These are phyloP conservation scores for Globisporangium uncinulatum DNA, from an alignment of 352 stramenopile genomes.

Conservation along the genomic window DNA sequence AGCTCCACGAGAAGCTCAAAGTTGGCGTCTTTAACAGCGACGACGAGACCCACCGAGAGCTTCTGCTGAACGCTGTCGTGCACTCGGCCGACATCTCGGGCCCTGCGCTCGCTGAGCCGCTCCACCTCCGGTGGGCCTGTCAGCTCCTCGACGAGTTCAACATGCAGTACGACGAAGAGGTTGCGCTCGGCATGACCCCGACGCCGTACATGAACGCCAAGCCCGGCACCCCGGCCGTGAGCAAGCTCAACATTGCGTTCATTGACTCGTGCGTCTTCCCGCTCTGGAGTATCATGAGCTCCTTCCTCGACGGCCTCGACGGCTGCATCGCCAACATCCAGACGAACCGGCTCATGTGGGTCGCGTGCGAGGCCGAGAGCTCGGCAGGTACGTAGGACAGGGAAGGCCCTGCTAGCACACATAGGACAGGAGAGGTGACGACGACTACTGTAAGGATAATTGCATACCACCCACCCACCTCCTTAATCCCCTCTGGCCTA, in stretches of 20 bases:
- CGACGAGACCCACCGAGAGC: slow-evolving; percentile 49
- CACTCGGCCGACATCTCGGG: slow-evolving; percentile 80
- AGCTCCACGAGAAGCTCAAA: slow-evolving; percentile 62
- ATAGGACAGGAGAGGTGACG: background rate
- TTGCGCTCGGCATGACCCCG: slow-evolving; percentile 48
- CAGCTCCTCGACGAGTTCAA: slow-evolving; percentile 79
- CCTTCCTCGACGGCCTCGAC: slow-evolving; percentile 56
- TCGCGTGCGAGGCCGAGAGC: slow-evolving; percentile 12
- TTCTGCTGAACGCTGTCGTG: slow-evolving; percentile 72
- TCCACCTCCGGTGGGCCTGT: slow-evolving; percentile 64
- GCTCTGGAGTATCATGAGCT: slow-evolving; percentile 67
- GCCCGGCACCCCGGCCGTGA: slow-evolving; percentile 51
- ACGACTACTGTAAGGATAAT: background rate
- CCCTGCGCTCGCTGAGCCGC: slow-evolving; percentile 38
- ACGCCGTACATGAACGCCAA: slow-evolving; percentile 78
- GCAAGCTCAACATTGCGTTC: slow-evolving; percentile 77
- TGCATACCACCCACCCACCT: no score
- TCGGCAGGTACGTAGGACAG: slow-evolving; percentile 11
- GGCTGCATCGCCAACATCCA: slow-evolving; percentile 61
- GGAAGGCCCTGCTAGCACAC: background rate
- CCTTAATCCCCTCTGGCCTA: no score
- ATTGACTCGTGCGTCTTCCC: slow-evolving; percentile 82
- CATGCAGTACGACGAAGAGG: slow-evolving; percentile 70
- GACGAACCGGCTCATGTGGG: slow-evolving; percentile 63
- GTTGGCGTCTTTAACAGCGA: slow-evolving; percentile 43